phyloP scores from a whole-genome alignment of 257 asterid genomes.

The Salvia rosmarinus region DNA sequence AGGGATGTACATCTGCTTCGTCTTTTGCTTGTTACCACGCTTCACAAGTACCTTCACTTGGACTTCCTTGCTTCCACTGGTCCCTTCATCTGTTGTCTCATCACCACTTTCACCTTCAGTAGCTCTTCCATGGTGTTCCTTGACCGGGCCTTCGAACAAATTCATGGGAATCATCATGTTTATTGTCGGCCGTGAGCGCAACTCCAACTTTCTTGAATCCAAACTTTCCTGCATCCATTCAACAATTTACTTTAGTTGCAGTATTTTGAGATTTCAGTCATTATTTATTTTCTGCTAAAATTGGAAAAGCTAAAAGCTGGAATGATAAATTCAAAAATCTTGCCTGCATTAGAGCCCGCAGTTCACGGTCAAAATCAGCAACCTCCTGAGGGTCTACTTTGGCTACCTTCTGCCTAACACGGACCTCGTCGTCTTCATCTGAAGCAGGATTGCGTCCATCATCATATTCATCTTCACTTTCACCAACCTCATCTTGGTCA shows the following conservation, averaged over 20 bases:
- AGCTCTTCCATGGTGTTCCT: slow-evolving; percentile 72
- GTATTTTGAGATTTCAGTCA: slow-evolving; percentile 2
- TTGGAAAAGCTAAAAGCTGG: not conserved
- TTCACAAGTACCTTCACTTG: slow-evolving; percentile 92
- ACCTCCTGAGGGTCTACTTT: slow-evolving; percentile 84
- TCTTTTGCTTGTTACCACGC: slow-evolving; percentile 94
- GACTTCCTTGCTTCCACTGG: slow-evolving; percentile 73
- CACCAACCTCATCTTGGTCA: slow-evolving; percentile 74
- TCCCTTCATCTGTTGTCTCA: slow-evolving; percentile 74
- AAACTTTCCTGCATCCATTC: slow-evolving; percentile 81
- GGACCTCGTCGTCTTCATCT: slow-evolving; percentile 91
- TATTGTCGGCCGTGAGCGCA: slow-evolving; percentile 84
- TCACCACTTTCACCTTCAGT: slow-evolving; percentile 91
- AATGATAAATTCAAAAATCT: slow-evolving; percentile 20
- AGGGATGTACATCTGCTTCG: slow-evolving; percentile 86
- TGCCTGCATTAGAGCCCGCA: slow-evolving; percentile 97
- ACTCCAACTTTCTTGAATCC: slow-evolving; percentile 92
- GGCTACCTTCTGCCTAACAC: slow-evolving; percentile 85
- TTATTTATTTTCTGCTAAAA: not conserved
- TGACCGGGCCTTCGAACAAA: slow-evolving; percentile 73
- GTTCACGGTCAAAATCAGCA: slow-evolving; percentile 92
- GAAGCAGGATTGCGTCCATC: slow-evolving; percentile 73
- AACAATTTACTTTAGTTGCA: not conserved
- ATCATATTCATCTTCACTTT: slow-evolving; percentile 76
- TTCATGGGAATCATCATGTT: slow-evolving; percentile 96